phyloP scores from a whole-genome alignment of 129 eudicot genomes.

The Artemisia annua region DNA sequence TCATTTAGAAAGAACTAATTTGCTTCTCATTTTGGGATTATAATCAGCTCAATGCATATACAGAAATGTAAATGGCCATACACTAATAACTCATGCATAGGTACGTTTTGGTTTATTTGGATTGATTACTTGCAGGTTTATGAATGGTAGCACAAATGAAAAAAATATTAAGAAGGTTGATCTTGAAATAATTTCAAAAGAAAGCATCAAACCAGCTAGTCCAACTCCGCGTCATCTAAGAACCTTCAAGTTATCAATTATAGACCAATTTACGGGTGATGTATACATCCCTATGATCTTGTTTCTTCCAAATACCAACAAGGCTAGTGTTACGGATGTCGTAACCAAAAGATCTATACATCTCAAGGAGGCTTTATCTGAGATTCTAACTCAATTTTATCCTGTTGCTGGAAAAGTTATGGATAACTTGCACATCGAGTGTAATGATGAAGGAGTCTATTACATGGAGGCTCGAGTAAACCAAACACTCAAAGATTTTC shows the following conservation, averaged over 20 bases:
- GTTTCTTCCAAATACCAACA: no score
- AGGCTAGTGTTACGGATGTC: no score
- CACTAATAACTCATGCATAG: background rate
- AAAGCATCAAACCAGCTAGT: constrained; percentile 21
- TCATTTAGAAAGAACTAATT: no score
- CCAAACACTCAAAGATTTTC: constrained; percentile 19
- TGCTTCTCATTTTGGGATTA: no score
- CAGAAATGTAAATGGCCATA: no score
- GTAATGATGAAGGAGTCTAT: constrained; percentile 28
- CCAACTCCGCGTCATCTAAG: constrained; percentile 34
- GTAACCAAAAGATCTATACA: no score
- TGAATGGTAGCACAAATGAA: background rate
- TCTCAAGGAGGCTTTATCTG: no score
- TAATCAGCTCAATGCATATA: no score
- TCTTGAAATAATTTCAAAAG: constrained; percentile 30
- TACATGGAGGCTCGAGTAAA: background rate
- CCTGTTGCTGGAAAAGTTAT: constrained; percentile 23
- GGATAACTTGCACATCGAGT: constrained; percentile 19
- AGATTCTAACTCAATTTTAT: no score
- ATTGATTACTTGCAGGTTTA: constrained; percentile 4
- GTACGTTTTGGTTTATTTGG: background rate
- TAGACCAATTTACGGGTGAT: constrained; percentile 26
- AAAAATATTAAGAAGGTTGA: background rate
- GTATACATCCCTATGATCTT: background rate
- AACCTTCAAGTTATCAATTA: constrained; percentile 1